Evolutionary conservation across 2,329 filamentous ascomycete genomes (phyloP).

Genomic region (Leptographium flavum): DNA sequence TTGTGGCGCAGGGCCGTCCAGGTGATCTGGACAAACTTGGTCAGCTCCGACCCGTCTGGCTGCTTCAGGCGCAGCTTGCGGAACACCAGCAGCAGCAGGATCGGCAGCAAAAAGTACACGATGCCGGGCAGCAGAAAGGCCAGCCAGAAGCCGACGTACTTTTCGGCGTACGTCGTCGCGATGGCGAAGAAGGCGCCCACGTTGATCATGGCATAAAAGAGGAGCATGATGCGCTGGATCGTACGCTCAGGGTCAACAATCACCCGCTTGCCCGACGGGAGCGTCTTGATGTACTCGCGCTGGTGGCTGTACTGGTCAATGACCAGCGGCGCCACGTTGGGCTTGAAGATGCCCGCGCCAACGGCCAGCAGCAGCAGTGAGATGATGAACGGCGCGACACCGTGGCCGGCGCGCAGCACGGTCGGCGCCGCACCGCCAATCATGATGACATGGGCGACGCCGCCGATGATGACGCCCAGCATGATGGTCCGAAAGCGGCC

Average conservation of each 20-base stretch:
- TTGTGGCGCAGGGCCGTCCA: constrained; percentile 36
- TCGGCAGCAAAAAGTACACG: constrained; percentile 44
- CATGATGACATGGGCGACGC: constrained; percentile 50
- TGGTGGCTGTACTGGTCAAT: constrained; percentile 29
- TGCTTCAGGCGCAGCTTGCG: constrained; percentile 40
- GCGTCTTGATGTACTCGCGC: constrained; percentile 24
- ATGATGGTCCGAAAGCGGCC: constrained; percentile 56
- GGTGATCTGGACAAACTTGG: constrained; percentile 42
- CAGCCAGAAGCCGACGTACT: constrained; percentile 64
- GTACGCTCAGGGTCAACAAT: constrained; percentile 32
- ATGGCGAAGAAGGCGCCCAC: constrained; percentile 46
- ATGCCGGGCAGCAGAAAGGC: constrained; percentile 38
- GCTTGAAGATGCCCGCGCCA: constrained; percentile 59
- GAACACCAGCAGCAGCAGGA: constrained; percentile 40
- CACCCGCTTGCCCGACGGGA: constrained; percentile 23
- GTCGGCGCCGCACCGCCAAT: constrained; percentile 47
- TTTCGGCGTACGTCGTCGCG: constrained; percentile 59
- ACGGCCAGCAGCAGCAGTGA: constrained; percentile 52
- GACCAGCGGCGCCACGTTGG: constrained; percentile 33
- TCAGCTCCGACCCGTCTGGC: constrained; percentile 52
- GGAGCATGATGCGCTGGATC: constrained; percentile 26
- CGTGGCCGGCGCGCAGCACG: constrained; percentile 35
- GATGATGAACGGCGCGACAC: constrained; percentile 45
- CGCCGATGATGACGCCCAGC: constrained; percentile 36
- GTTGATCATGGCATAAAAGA: constrained; percentile 54